Evolutionary conservation across 192 early-diverging fungal genomes (phyloP).

Genomic region (Phycomyces nitens): DNA sequence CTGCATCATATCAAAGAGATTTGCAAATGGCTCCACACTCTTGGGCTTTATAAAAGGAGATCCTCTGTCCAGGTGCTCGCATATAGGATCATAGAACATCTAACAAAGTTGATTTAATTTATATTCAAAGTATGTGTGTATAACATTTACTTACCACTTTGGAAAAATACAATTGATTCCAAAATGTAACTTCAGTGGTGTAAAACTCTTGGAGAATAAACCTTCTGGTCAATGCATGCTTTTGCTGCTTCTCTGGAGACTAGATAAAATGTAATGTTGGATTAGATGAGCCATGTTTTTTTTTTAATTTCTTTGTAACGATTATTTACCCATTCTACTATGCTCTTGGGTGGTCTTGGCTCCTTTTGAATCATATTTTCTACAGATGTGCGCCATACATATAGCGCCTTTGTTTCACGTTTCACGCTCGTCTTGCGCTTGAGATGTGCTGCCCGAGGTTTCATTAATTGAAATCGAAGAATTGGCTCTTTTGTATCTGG

Average conservation of each 20-base stretch:
- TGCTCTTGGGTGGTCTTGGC: background rate
- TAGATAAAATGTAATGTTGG: background rate
- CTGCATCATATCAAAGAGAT: slow-evolving; percentile 15
- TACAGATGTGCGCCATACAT: slow-evolving; percentile 12
- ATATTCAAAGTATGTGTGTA: too few species aligned
- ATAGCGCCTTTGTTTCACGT: slow-evolving; percentile 13
- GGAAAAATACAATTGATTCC: slow-evolving; percentile 43
- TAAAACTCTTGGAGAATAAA: slow-evolving; percentile 34
- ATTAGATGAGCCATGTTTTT: background rate
- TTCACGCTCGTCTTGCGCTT: background rate
- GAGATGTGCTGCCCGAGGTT: background rate
- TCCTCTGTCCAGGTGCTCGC: slow-evolving; percentile 16
- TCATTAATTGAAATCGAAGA: slow-evolving; percentile 9
- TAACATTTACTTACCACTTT: slow-evolving; percentile 23
- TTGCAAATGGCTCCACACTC: slow-evolving; percentile 15
- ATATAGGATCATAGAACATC: slow-evolving; percentile 37
- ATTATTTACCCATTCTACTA: background rate
- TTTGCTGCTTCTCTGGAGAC: slow-evolving; percentile 9
- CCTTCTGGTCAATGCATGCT: slow-evolving; percentile 6
- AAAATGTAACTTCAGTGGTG: slow-evolving; percentile 29
- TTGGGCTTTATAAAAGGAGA: slow-evolving; percentile 6
- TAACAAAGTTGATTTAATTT: slow-evolving; percentile 1
- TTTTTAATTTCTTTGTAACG: background rate
- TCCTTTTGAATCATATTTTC: slow-evolving; percentile 3
- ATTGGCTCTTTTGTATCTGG: background rate